Evolutionary conservation across 2,329 filamentous ascomycete genomes (phyloP), one percentile per base, ranked within the genome.

Genomic region (Colletotrichum cordylinicola): DNA sequence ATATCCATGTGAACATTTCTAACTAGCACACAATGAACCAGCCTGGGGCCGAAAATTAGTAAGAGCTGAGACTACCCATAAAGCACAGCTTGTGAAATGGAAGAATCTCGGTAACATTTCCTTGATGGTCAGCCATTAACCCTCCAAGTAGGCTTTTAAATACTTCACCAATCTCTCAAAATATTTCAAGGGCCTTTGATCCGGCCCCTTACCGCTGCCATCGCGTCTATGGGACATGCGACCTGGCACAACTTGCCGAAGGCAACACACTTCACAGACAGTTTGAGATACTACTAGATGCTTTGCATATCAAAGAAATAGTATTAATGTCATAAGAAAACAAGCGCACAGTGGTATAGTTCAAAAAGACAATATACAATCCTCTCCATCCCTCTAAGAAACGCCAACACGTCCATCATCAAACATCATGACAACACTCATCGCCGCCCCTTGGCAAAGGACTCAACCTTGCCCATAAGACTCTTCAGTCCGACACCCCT

Each of bases 401-500:
- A 75, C 72, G 72, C 72, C 73, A 16, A 8, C 55, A 33, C n/a
- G 39, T 31, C 64, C 69, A 52, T 55, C 73, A n/a, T 68, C 73
- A 73, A 73, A 21, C 43, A 13, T 65, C 70, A 60, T 68, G 64
- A 56, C 18, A 16, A 9, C 13, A 37, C 6, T 74, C 74, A 85
- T 79, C 77, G 82, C 77, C 81, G 81, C 12, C 81, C 79, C 81
- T 83, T 86, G 2, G 86, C 84, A 82, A 86, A 86, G 4, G 81
- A 86, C 85, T 94, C 92, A 16, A 94, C 85, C 82, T 92, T 94
- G 75, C 89, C 89, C 79, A 98, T 88, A 43, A 93, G 86, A 29
- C 88, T 91, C 84, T 95, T 94, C 81, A 98, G 88, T 64, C 95
- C 85, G 81, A 94, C 86, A 0, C 96, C 96, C 81, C 93, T 94